These are phyloP conservation scores for Nicotiana knightiana DNA, from an alignment of 257 asterid species.

Conservation along the genomic window DNA sequence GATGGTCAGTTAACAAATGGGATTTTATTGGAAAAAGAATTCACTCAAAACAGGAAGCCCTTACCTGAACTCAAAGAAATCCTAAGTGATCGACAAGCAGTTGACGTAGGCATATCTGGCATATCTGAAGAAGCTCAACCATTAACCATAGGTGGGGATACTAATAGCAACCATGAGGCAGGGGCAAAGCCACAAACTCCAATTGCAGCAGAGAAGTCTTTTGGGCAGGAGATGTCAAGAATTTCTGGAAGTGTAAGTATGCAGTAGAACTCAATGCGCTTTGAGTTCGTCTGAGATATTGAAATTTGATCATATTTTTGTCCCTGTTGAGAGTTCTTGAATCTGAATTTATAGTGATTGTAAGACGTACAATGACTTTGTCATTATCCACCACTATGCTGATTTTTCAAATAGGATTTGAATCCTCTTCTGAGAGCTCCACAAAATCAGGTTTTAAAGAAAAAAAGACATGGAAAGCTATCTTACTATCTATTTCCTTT, in stretches of 20 bases:
- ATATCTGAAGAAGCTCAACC: background rate
- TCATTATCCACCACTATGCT: background rate
- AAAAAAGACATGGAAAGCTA: background rate
- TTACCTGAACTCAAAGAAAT: background rate
- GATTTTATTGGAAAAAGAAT: background rate
- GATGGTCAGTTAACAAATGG: background rate
- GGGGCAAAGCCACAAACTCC: background rate
- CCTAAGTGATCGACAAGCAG: background rate
- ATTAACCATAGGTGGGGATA: background rate
- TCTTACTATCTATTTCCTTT: background rate
- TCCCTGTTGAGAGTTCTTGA: background rate
- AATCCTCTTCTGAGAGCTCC: background rate
- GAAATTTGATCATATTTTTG: background rate
- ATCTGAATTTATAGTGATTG: background rate
- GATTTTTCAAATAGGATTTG: background rate
- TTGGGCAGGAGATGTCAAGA: background rate
- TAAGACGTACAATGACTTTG: background rate
- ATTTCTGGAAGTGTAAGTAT: constrained; percentile 4
- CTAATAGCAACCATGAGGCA: background rate
- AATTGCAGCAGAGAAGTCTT: background rate
- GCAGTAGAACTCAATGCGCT: background rate
- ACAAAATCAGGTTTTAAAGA: background rate
- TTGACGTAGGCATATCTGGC: background rate
- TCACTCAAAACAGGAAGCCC: background rate
- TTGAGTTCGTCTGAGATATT: constrained; percentile 1